Evolutionary conservation across 2,329 filamentous ascomycete species (phyloP).

Genomic region (Lasiodiplodia theobromae): DNA sequence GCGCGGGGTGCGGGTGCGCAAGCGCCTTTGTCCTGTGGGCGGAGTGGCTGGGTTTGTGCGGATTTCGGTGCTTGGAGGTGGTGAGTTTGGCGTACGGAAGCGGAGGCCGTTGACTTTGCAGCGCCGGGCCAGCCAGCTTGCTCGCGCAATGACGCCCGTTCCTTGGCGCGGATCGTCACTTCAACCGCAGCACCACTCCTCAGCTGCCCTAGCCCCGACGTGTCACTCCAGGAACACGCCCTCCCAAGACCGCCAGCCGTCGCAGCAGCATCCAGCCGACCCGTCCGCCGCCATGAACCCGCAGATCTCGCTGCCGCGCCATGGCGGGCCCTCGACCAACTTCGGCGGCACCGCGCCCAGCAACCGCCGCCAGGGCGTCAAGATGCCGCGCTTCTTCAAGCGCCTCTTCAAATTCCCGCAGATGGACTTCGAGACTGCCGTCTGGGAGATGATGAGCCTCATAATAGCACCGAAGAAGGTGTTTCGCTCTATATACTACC

Average conservation of each 20-base stretch:
- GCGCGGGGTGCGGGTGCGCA: not conserved
- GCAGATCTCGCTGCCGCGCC: slow-evolving; percentile 65
- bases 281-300: slow-evolving; percentile 58
- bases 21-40: slow-evolving; percentile 15
- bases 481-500: slow-evolving; percentile 74
- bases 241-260: not conserved
- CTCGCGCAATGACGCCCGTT: slow-evolving; percentile 26
- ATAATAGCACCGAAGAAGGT: slow-evolving; percentile 75
- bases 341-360: slow-evolving; percentile 60
- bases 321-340: slow-evolving; percentile 57
- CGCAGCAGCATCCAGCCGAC: slow-evolving; percentile 7
- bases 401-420: slow-evolving; percentile 75
- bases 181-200: slow-evolving; percentile 1
- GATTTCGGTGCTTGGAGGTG: slow-evolving; percentile 1
- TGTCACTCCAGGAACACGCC: slow-evolving; percentile 22
- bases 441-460: slow-evolving; percentile 75
- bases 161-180: slow-evolving; percentile 23
- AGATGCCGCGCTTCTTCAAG: slow-evolving; percentile 72
- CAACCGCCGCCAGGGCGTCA: slow-evolving; percentile 59
- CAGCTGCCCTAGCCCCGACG: slow-evolving; percentile 24
- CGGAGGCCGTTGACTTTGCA: slow-evolving; percentile 26
- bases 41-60: slow-evolving; percentile 9
- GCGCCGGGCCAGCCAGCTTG: not conserved
- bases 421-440: slow-evolving; percentile 77
- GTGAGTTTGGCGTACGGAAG: slow-evolving; percentile 23